A percentile compares a stretch with the other conserved stretches of the same genome.
Evolutionary conservation across 2,329 filamentous ascomycete genomes (phyloP).

Genomic region (Ascochyta fabae): DNA sequence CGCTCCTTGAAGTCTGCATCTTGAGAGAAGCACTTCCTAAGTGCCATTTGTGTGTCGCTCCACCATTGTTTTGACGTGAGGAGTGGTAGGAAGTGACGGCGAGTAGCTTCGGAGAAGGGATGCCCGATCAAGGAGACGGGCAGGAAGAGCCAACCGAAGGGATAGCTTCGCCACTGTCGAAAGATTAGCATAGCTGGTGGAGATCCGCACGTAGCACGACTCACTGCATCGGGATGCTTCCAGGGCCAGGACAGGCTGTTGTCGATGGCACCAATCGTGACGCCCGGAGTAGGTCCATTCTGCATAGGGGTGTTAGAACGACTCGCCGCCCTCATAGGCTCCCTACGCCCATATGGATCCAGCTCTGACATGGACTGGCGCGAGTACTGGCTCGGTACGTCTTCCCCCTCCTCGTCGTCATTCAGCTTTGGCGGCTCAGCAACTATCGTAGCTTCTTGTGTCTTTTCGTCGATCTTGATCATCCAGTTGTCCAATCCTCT

Average conservation of each 20-base stretch:
- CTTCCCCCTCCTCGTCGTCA: slow-evolving; percentile 44
- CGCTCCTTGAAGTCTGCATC: slow-evolving; percentile 97
- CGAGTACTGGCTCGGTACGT: slow-evolving; percentile 59
- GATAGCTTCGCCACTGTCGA: slow-evolving; percentile 78
- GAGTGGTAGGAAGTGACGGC: slow-evolving; percentile 93
- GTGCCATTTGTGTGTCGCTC: slow-evolving; percentile 87
- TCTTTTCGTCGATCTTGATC: slow-evolving; percentile 92
- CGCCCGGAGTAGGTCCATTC: slow-evolving; percentile 60
- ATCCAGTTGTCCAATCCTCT: slow-evolving; percentile 98
- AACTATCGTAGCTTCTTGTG: slow-evolving; percentile 81
- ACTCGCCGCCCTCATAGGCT: slow-evolving; percentile 80
- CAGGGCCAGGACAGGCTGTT: slow-evolving; percentile 98
- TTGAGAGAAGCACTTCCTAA: slow-evolving; percentile 86
- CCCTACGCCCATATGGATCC: slow-evolving; percentile 74
- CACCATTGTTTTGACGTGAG: slow-evolving; percentile 96
- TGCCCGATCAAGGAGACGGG: slow-evolving; percentile 95
- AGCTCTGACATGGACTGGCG: slow-evolving; percentile 66
- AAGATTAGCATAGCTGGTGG: slow-evolving; percentile 19
- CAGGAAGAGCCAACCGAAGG: slow-evolving; percentile 97
- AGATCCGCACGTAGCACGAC: slow-evolving; percentile 28
- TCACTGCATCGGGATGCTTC: slow-evolving; percentile 92
- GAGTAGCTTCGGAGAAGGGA: slow-evolving; percentile 91
- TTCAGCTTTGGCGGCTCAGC: slow-evolving; percentile 80
- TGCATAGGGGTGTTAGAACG: slow-evolving; percentile 63
- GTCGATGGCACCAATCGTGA: slow-evolving; percentile 91